Evolutionary conservation across 371 early-diverging fungal species (phyloP).

Genomic region (Mucor velutinosus): DNA sequence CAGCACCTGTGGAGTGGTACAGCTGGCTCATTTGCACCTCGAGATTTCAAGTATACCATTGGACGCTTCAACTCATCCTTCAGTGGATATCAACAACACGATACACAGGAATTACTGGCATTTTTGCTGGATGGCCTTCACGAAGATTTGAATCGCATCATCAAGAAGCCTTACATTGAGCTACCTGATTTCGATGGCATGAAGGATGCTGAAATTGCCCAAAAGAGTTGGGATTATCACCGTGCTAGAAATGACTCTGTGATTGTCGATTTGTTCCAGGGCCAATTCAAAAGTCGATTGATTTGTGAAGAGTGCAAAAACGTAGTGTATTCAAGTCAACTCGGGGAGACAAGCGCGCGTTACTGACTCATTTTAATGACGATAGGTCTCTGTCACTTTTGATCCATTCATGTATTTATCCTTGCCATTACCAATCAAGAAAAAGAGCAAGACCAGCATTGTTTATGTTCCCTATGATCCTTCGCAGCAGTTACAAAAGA

Average conservation of each 20-base stretch:
- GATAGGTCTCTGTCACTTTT: conserved; percentile 62
- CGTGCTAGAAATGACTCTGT: conserved; percentile 69
- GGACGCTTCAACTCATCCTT: conserved; percentile 69
- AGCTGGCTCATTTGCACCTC: conserved; percentile 54
- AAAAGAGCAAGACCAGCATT: conserved; percentile 48
- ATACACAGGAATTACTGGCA: conserved; percentile 69
- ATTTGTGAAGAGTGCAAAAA: conserved; percentile 70
- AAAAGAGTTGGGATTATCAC: conserved; percentile 63
- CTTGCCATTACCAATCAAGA: conserved; percentile 62
- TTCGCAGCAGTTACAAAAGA: conserved; percentile 27
- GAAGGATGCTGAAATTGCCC: conserved; percentile 63
- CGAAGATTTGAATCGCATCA: conserved; percentile 72
- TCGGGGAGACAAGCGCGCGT: not conserved
- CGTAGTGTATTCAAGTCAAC: conserved; percentile 14
- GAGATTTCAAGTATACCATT: conserved; percentile 71
- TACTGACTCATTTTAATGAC: not conserved
- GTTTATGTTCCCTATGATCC: conserved; percentile 62
- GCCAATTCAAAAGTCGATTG: conserved; percentile 77
- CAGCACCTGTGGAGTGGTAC: conserved; percentile 63
- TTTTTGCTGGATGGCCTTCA: conserved; percentile 68
- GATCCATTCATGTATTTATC: conserved; percentile 78
- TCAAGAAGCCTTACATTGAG: conserved; percentile 77
- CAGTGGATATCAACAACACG: conserved; percentile 75
- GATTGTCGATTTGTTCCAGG: conserved; percentile 84
- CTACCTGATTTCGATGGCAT: conserved; percentile 71